These are phyloP conservation scores for Xylaria sp. DNA, from an alignment of 2,329 filamentous ascomycete species.

Conservation along the genomic window DNA sequence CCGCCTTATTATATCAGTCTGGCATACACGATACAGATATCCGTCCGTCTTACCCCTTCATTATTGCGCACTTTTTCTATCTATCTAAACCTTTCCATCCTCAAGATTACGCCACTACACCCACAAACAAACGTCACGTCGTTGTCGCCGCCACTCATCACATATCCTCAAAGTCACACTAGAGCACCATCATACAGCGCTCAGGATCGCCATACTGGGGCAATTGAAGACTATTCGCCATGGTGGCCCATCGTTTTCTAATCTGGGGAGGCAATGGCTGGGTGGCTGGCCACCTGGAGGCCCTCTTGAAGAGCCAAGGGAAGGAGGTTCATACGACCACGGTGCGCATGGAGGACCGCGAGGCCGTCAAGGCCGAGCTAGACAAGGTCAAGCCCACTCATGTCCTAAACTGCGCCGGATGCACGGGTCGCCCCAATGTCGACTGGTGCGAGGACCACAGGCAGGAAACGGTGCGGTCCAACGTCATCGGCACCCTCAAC, in stretches of 20 bases:
- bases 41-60: slow-evolving; percentile 3
- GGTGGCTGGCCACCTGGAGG: slow-evolving; percentile 71
- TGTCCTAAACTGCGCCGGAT: slow-evolving; percentile 74
- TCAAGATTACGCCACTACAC: slow-evolving; percentile 12
- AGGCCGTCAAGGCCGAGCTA: slow-evolving; percentile 66
- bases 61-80: not conserved
- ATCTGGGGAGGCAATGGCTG: slow-evolving; percentile 74
- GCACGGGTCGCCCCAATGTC: slow-evolving; percentile 74
- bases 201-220: too few relatives aligned
- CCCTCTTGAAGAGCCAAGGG: slow-evolving; percentile 67
- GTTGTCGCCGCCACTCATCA: not conserved
- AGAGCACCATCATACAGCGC: slow-evolving; percentile 11
- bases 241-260: slow-evolving; percentile 59
- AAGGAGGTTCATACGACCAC: slow-evolving; percentile 71
- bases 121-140: not conserved
- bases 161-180: not conserved
- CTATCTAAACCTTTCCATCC: not conserved
- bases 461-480: slow-evolving; percentile 73
- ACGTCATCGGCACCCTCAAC: slow-evolving; percentile 73
- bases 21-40: not conserved
- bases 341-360: slow-evolving; percentile 72
- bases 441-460: slow-evolving; percentile 79
- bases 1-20: not conserved
- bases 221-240: slow-evolving; percentile 46
- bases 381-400: slow-evolving; percentile 71